Conservation (phyloP, 1,284 basidiomycete genomes). For the Sutorius eximius region DNA sequence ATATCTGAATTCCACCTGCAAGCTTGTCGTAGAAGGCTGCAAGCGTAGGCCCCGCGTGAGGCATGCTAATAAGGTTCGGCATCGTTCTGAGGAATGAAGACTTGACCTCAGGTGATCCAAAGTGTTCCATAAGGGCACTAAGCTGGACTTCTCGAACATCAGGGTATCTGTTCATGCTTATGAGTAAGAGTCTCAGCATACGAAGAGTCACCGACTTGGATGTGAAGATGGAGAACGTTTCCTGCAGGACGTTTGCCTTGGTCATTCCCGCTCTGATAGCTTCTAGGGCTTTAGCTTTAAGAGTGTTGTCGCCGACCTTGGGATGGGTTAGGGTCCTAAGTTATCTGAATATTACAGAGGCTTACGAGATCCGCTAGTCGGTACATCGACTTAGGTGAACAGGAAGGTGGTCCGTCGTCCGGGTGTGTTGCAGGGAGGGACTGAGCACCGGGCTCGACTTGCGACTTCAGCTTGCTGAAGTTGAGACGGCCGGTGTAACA, state of each 20-base stretch:
- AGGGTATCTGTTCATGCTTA: constrained; percentile 15
- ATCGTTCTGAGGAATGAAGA: constrained; percentile 17
- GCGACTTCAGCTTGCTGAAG: constrained; percentile 26
- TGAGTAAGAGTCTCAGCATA: constrained; percentile 2
- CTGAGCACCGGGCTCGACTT: constrained; percentile 6
- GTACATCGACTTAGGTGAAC: constrained; percentile 37
- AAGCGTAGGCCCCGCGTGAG: constrained; percentile 22
- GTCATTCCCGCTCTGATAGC: constrained; percentile 25
- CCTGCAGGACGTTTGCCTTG: constrained; percentile 27
- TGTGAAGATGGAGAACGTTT: constrained; percentile 32
- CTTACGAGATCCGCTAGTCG: constrained; percentile 29
- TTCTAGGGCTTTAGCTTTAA: constrained; percentile 21
- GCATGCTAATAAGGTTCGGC: constrained; percentile 9
- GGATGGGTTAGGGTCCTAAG: neutral
- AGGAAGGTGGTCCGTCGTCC: constrained; percentile 16
- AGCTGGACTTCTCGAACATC: constrained; percentile 20
- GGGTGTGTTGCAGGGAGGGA: neutral
- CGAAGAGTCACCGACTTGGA: constrained; percentile 20
- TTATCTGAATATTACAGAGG: neutral
- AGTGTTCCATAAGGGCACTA: constrained; percentile 10
- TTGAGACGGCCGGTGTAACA: constrained; percentile 30
- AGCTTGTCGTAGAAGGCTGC: constrained; percentile 24
- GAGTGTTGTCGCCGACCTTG: constrained; percentile 22
- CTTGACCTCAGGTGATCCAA: constrained; percentile 14
- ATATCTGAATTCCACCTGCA: neutral